Conservation (phyloP, 257 asterid species). For the Capsicum rhomboideum region DNA sequence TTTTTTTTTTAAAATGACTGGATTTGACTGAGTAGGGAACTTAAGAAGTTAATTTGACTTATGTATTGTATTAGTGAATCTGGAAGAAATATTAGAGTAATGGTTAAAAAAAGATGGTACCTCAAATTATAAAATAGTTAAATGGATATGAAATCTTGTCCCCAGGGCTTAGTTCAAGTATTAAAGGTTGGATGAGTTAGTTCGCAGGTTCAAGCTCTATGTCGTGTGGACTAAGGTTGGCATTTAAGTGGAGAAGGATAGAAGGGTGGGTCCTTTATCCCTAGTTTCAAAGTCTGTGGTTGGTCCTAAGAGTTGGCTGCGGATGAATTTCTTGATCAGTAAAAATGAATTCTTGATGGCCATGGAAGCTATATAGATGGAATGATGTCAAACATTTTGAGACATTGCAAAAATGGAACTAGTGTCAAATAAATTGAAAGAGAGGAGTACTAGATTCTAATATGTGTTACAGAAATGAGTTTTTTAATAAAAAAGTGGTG, state of each 20-base stretch:
- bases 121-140: not conserved
- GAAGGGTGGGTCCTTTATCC: not conserved
- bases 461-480: not conserved
- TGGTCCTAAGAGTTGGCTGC: not conserved
- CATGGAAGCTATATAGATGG: not conserved
- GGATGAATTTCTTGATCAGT: not conserved
- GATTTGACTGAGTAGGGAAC: not conserved
- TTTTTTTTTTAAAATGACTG: not conserved
- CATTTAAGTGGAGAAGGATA: not conserved
- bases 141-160: not conserved
- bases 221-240: not conserved
- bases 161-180: not conserved
- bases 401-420: not conserved
- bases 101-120: not conserved
- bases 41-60: not conserved
- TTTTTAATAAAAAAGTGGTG: not conserved
- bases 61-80: not conserved
- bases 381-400: not conserved
- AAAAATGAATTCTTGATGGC: not conserved
- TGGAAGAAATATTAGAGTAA: not conserved
- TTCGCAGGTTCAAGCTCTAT: not conserved
- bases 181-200: not conserved
- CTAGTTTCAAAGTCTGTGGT: not conserved
- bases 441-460: not conserved
- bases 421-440: not conserved